Evolutionary conservation across 1,284 basidiomycete genomes (phyloP).

Genomic region (Vanrija sp.): DNA sequence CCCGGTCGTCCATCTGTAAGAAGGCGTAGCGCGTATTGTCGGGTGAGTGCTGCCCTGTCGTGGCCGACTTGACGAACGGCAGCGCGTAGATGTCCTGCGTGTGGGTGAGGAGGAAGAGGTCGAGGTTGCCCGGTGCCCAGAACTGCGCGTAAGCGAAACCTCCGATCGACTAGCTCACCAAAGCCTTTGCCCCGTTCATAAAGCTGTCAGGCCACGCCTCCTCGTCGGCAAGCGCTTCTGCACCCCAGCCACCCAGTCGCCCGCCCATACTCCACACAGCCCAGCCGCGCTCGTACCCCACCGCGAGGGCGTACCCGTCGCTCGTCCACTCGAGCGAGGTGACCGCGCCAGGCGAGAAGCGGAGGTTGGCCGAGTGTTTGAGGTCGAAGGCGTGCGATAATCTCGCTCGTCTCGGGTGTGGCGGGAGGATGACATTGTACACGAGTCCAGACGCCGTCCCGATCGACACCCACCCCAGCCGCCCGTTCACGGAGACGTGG

Average conservation of each 20-base stretch:
- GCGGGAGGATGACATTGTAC: slow-evolving; percentile 55
- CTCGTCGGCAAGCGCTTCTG: slow-evolving; percentile 55
- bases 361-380: slow-evolving; percentile 40
- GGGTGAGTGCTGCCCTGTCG: slow-evolving; percentile 85
- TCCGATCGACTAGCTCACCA: slow-evolving; percentile 27
- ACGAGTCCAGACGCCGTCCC: slow-evolving; percentile 62
- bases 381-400: slow-evolving; percentile 31
- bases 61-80: slow-evolving; percentile 92
- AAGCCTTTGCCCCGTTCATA: slow-evolving; percentile 61
- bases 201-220: slow-evolving; percentile 62
- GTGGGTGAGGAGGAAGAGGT: slow-evolving; percentile 64
- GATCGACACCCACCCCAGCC: slow-evolving; percentile 78
- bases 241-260: slow-evolving; percentile 60
- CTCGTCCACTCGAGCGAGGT: slow-evolving; percentile 80
- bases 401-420: slow-evolving; percentile 23
- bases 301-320: slow-evolving; percentile 96
- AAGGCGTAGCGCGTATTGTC: slow-evolving; percentile 71
- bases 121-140: slow-evolving; percentile 86
- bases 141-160: slow-evolving; percentile 52
- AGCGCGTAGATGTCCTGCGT: slow-evolving; percentile 61
- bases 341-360: slow-evolving; percentile 61
- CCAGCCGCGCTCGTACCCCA: slow-evolving; percentile 87
- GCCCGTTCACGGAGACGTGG: slow-evolving; percentile 66
- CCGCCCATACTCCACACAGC: slow-evolving; percentile 89
- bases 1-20: slow-evolving; percentile 88